A percentile compares a stretch with the other conserved stretches of the same genome.
Evolutionary conservation across 306 rosid genomes (phyloP).

Genomic region (Cicer chorassanicum): DNA sequence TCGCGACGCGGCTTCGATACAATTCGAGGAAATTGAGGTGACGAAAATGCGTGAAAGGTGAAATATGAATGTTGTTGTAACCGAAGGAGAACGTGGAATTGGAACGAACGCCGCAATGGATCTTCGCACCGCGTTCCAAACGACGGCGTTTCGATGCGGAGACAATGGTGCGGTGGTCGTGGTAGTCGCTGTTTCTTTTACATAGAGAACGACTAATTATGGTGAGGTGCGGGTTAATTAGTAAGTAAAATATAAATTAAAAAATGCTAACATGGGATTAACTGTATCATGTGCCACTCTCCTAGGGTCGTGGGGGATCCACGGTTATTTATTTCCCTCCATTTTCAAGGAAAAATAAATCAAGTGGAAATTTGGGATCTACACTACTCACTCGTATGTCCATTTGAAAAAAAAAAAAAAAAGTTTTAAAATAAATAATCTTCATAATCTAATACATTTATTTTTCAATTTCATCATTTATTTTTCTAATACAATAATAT

Average conservation of each 20-base stretch:
- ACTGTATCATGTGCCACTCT: slow-evolving; percentile 45
- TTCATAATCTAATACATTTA: too few relatives aligned
- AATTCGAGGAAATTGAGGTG: slow-evolving; percentile 38
- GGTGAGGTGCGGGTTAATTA: slow-evolving; percentile 20
- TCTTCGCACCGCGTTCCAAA: slow-evolving; percentile 37
- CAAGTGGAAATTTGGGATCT: too few relatives aligned
- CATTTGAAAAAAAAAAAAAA: too few relatives aligned
- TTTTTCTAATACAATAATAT: too few relatives aligned
- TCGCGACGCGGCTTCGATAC: slow-evolving; percentile 41
- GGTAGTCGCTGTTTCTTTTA: slow-evolving; percentile 41
- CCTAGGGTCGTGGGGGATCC: slow-evolving; percentile 33
- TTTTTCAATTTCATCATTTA: too few relatives aligned
- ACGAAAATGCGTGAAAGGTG: slow-evolving; percentile 18
- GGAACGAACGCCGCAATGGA: slow-evolving; percentile 46
- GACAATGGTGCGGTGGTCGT: slow-evolving; percentile 45
- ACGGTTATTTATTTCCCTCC: slow-evolving; percentile 44
- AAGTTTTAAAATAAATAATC: too few relatives aligned
- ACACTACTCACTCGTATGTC: too few relatives aligned
- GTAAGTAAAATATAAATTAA: slow-evolving; percentile 1
- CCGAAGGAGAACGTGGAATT: slow-evolving; percentile 4
- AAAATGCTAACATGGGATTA: slow-evolving; percentile 40
- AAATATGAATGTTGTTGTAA: slow-evolving; percentile 41
- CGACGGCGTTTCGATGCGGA: slow-evolving; percentile 50
- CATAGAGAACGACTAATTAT: slow-evolving; percentile 47
- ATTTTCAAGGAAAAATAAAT: neutral